A percentile compares a stretch with the other conserved stretches of the same genome.
These are phyloP conservation scores for Aspergillus sp. DNA, from an alignment of 2,329 filamentous ascomycete genomes.

Conservation along the genomic window DNA sequence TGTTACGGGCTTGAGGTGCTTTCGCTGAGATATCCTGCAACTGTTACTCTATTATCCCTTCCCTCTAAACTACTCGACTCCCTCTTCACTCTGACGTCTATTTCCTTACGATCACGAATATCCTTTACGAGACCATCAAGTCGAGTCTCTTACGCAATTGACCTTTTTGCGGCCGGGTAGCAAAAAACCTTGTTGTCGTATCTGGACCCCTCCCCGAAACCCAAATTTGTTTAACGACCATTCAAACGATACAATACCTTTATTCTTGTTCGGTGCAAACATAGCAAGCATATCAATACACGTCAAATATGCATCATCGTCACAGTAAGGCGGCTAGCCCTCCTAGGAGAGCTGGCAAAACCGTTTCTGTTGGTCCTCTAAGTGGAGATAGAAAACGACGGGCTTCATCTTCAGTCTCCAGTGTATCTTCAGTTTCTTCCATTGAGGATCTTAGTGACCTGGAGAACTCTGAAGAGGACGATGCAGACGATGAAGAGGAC, in stretches of 20 bases:
- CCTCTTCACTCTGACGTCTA: constrained; percentile 8
- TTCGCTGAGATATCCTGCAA: constrained; percentile 10
- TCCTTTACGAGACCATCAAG: neutral
- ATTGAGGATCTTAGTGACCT: constrained; percentile 30
- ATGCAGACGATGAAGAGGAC: constrained; percentile 38
- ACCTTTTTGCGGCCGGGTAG: constrained; percentile 5
- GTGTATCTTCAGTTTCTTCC: constrained; percentile 30
- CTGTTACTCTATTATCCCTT: constrained; percentile 7
- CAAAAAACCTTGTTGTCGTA: constrained; percentile 13
- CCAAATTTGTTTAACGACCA: neutral
- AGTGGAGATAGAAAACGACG: constrained; percentile 26
- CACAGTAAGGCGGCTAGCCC: constrained; percentile 12
- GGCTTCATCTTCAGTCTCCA: constrained; percentile 29
- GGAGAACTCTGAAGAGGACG: constrained; percentile 32
- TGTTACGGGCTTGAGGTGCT: constrained; percentile 29
- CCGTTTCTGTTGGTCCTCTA: constrained; percentile 13
- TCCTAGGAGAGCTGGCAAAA: constrained; percentile 19
- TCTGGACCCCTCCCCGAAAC: constrained; percentile 1
- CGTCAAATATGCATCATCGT: constrained; percentile 11
- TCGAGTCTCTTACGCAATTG: constrained; percentile 15
- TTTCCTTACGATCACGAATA: constrained; percentile 2
- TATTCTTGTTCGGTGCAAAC: too few relatives aligned
- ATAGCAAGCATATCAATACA: neutral
- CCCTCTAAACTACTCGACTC: constrained; percentile 7
- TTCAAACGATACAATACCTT: too few relatives aligned